These are phyloP conservation scores for Trifolium pratense DNA, from an alignment of 306 rosid species.

Conservation along the genomic window DNA sequence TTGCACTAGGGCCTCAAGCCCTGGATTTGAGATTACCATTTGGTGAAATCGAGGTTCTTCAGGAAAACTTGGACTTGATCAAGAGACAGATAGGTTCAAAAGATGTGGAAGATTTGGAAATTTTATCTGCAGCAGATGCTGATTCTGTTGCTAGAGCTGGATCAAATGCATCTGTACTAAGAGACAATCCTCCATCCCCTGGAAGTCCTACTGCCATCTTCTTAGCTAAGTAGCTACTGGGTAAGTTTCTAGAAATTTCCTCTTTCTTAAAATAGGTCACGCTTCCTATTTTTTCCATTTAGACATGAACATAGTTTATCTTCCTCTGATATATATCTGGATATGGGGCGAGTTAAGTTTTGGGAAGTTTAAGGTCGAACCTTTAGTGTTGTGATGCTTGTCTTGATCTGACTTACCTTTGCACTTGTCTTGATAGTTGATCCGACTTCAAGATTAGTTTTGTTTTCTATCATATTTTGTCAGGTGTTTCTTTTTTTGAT, in stretches of 20 bases:
- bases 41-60: slow-evolving; percentile 84
- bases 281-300: slow-evolving; percentile 14
- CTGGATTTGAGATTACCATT: slow-evolving; percentile 77
- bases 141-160: slow-evolving; percentile 73
- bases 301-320: neutral
- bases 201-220: slow-evolving; percentile 91
- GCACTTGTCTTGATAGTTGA: neutral
- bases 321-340: neutral
- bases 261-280: slow-evolving; percentile 3
- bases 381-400: slow-evolving; percentile 13
- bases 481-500: neutral
- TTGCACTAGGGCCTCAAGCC: slow-evolving; percentile 72
- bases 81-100: slow-evolving; percentile 81
- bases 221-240: slow-evolving; percentile 49
- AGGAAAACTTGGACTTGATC: slow-evolving; percentile 75
- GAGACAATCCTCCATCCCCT: slow-evolving; percentile 84
- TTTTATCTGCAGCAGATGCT: slow-evolving; percentile 63
- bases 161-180: slow-evolving; percentile 55
- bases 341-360: neutral
- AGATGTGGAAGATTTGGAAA: slow-evolving; percentile 49
- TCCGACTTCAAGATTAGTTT: neutral
- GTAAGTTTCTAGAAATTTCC: slow-evolving; percentile 34
- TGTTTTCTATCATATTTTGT: neutral
- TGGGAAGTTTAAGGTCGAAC: neutral
- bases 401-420: neutral